Conservation (phyloP, 78 protist genomes). For the Dictyostelium purpureum region DNA sequence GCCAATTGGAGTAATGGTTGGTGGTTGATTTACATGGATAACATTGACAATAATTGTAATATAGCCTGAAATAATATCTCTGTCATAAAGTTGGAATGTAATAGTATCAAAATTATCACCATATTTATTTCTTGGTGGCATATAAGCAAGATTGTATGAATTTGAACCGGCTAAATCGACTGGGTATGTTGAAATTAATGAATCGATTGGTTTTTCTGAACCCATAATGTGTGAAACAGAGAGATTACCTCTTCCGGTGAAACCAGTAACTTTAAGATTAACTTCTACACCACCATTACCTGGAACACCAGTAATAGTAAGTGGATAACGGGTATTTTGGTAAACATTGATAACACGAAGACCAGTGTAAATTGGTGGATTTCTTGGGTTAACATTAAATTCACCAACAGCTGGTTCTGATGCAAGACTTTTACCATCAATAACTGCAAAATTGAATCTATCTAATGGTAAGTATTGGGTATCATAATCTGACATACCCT, state of each 20-base stretch:
- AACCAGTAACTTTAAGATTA: neutral
- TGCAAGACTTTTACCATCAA: neutral
- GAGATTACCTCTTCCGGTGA: neutral
- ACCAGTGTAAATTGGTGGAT: conserved; percentile 18
- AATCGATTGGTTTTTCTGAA: neutral
- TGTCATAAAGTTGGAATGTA: neutral
- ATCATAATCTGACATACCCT: neutral
- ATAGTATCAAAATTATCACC: neutral
- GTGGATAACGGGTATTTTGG: neutral
- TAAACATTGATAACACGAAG: neutral
- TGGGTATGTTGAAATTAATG: neutral
- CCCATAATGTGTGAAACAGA: neutral
- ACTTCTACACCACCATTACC: conserved; percentile 4
- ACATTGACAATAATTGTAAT: neutral
- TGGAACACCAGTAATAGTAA: neutral
- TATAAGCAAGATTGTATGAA: neutral
- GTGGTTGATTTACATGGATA: neutral
- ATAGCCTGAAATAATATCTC: neutral
- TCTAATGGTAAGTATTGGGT: conserved; percentile 25
- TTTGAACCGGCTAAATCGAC: neutral
- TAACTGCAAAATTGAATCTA: neutral
- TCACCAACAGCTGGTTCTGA: neutral
- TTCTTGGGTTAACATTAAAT: conserved; percentile 18
- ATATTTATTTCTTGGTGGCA: conserved; percentile 9
- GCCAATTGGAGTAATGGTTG: neutral